Evolutionary conservation across 768 basidiomycete species (phyloP).

Genomic region (Lactarius hatsudake): DNA sequence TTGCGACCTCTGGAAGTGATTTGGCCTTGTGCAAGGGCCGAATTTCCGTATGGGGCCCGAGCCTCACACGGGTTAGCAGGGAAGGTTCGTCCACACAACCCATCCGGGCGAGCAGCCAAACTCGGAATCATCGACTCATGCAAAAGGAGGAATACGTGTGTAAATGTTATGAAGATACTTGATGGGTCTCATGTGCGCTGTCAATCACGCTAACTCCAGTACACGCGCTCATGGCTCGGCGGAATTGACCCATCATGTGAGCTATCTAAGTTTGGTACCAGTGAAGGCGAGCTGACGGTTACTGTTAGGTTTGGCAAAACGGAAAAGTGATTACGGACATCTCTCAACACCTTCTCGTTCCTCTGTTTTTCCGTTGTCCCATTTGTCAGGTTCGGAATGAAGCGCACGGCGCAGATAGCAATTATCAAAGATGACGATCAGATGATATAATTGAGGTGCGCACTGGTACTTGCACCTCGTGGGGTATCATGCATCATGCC

Average conservation of each 20-base stretch:
- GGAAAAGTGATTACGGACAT: constrained; percentile 2
- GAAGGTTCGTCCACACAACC: neutral
- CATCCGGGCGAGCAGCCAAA: neutral
- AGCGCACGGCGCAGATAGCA: constrained; percentile 73
- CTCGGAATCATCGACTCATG: neutral
- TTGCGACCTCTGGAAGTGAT: neutral
- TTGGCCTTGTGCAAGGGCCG: neutral
- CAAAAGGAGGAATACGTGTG: neutral
- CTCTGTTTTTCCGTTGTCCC: neutral
- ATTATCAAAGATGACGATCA: constrained; percentile 54
- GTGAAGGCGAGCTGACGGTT: no score
- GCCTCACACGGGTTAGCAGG: neutral
- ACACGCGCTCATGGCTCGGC: neutral
- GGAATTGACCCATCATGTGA: no score
- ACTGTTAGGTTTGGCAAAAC: no score
- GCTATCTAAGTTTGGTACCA: no score
- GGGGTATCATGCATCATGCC: neutral
- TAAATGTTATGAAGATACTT: neutral
- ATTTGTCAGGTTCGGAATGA: constrained; percentile 43
- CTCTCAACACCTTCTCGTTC: neutral
- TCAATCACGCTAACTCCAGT: neutral
- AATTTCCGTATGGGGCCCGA: neutral
- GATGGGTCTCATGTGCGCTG: neutral
- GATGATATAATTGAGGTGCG: constrained; percentile 38
- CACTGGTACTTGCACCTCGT: neutral